Conservation (phyloP, 345 rosid genomes). For the Eutrema heterophyllum region DNA sequence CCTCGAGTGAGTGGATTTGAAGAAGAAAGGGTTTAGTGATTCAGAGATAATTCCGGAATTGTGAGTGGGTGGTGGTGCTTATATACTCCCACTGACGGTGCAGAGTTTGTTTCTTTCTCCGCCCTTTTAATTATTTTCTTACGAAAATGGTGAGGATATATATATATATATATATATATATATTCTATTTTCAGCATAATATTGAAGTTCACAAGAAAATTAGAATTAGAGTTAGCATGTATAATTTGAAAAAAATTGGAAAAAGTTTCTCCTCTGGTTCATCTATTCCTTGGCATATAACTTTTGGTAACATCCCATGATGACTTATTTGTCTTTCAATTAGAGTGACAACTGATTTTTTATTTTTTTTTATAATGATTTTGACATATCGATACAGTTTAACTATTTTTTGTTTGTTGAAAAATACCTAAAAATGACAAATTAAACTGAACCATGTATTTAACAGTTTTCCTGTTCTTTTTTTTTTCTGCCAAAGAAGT, state of each 20-base stretch:
- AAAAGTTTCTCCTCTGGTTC: neutral
- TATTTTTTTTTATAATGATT: neutral
- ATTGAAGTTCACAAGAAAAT: neutral
- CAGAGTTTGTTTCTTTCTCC: conserved; percentile 5
- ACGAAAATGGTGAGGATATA: neutral
- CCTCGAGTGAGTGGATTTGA: conserved; percentile 11
- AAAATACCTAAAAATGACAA: neutral
- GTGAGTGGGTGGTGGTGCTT: conserved; percentile 23
- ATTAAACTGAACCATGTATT: neutral
- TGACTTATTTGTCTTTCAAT: neutral
- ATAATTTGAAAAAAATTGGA: neutral
- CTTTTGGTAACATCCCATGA: conserved; percentile 8
- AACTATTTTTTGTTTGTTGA: neutral
- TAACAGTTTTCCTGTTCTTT: neutral
- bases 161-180: too few relatives aligned
- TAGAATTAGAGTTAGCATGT: neutral
- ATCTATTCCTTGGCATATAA: neutral
- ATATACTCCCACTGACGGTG: conserved; percentile 19
- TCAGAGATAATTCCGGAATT: conserved; percentile 26
- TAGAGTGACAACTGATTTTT: neutral
- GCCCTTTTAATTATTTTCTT: neutral
- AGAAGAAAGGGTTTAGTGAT: conserved; percentile 16
- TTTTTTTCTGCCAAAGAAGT: neutral
- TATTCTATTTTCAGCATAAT: neutral
- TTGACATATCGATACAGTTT: neutral